Evolutionary conservation across 768 basidiomycete genomes (phyloP).

Genomic region (Brasilioporus rufonigricans): DNA sequence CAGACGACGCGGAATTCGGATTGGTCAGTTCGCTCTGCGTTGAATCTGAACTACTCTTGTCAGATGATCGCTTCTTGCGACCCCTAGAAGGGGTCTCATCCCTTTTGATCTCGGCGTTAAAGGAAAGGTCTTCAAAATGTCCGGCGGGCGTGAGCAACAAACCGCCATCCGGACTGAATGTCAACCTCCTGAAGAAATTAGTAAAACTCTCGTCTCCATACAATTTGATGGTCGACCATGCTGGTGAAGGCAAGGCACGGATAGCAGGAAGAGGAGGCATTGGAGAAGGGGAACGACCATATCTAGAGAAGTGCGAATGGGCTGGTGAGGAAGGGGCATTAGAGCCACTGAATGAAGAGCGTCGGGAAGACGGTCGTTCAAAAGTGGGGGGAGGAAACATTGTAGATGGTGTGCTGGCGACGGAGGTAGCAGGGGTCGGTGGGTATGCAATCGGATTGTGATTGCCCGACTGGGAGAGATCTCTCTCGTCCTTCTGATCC

Average conservation of each 20-base stretch:
- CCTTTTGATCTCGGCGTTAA: constrained; percentile 32
- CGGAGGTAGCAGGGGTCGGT: constrained; percentile 66
- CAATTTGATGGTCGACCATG: constrained; percentile 71
- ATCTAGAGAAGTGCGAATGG: constrained; percentile 54
- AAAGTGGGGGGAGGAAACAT: constrained; percentile 46
- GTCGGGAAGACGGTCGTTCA: constrained; percentile 60
- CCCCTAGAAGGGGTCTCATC: constrained; percentile 52
- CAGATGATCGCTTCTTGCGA: constrained; percentile 51
- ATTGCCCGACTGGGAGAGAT: constrained; percentile 26
- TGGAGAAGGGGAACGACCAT: constrained; percentile 82
- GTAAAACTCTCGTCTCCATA: constrained; percentile 96
- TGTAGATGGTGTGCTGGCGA: constrained; percentile 62
- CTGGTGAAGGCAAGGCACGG: constrained; percentile 59
- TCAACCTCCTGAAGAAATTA: constrained; percentile 92
- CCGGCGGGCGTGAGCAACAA: constrained; percentile 94
- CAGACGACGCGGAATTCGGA: constrained; percentile 52
- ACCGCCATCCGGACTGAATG: constrained; percentile 94
- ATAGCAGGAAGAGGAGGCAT: constrained; percentile 95
- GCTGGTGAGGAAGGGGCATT: constrained; percentile 75
- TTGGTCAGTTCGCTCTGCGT: constrained; percentile 30
- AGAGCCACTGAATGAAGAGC: constrained; percentile 72
- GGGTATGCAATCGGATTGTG: constrained; percentile 36
- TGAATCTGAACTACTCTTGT: constrained; percentile 29
- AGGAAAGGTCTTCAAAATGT: constrained; percentile 91
- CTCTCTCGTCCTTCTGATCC: constrained; percentile 50